Conservation (phyloP, 352 stramenopile species). For the Globisporangium viniferum region DNA sequence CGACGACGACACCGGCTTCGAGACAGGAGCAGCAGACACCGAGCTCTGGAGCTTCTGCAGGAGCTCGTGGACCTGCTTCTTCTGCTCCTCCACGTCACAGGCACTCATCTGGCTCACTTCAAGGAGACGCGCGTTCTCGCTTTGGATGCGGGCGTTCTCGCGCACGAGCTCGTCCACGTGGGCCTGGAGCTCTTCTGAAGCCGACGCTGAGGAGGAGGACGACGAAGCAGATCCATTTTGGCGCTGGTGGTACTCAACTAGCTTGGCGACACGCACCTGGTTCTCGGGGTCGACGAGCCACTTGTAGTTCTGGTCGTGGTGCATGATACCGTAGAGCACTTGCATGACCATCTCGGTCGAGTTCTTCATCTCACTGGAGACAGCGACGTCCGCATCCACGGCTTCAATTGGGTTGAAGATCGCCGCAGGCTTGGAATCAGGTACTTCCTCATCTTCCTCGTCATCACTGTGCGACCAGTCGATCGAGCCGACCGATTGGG, state of each 20-base stretch:
- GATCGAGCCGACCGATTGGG: constrained; percentile 41
- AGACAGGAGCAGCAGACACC: neutral
- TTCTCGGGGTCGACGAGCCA: constrained; percentile 50
- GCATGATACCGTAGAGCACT: constrained; percentile 56
- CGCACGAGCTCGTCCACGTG: constrained; percentile 57
- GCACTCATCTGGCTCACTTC: constrained; percentile 35
- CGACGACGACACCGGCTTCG: neutral
- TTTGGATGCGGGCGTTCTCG: constrained; percentile 61
- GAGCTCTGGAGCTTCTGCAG: constrained; percentile 15
- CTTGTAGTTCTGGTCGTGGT: constrained; percentile 56
- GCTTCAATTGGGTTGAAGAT: neutral
- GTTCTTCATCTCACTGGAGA: constrained; percentile 14
- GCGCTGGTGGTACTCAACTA: constrained; percentile 47
- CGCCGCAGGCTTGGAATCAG: constrained; percentile 7
- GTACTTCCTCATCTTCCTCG: constrained; percentile 16
- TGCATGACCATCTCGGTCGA: constrained; percentile 58
- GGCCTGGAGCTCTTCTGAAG: constrained; percentile 40
- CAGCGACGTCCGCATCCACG: neutral
- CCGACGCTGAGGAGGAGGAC: constrained; percentile 11
- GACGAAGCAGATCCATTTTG: constrained; percentile 16
- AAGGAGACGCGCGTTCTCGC: constrained; percentile 42
- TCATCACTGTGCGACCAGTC: constrained; percentile 45
- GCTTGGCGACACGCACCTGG: constrained; percentile 43
- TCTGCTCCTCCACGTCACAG: constrained; percentile 27
- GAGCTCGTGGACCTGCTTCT: constrained; percentile 20